Percentiles rank a stretch among this genome's conserved stretches.
Evolutionary conservation across 805 yeast species (phyloP).

Genomic region (Henningerozyma blattae): DNA sequence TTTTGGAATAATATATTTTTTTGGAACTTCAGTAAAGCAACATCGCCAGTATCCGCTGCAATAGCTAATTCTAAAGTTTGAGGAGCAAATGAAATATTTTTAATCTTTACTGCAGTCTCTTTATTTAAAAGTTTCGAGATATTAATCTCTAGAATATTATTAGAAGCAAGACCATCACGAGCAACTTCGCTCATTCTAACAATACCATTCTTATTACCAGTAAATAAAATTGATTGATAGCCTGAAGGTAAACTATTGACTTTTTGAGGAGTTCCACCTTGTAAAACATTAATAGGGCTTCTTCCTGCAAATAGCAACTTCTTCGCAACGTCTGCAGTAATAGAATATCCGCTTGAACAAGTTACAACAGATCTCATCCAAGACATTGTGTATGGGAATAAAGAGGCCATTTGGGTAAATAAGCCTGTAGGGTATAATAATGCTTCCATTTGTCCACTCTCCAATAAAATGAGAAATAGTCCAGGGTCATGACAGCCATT

Average conservation of each 20-base stretch:
- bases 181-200: constrained; percentile 79
- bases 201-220: constrained; percentile 82
- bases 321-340: constrained; percentile 45
- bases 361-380: constrained; percentile 70
- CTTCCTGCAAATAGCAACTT: constrained; percentile 34
- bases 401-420: constrained; percentile 37
- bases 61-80: constrained; percentile 67
- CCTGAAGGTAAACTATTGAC: constrained; percentile 37
- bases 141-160: constrained; percentile 47
- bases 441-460: constrained; percentile 54
- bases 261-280: constrained; percentile 69
- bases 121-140: constrained; percentile 37
- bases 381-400: constrained; percentile 72
- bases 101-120: constrained; percentile 35
- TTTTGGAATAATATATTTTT: constrained; percentile 32
- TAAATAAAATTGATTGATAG: constrained; percentile 48
- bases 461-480: constrained; percentile 44
- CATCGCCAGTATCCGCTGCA: constrained; percentile 58
- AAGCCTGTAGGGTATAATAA: constrained; percentile 46
- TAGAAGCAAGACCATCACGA: constrained; percentile 53
- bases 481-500: constrained; percentile 71
- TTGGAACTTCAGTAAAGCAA: constrained; percentile 62
- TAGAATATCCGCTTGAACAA: constrained; percentile 21
- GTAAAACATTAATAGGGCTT: constrained; percentile 35
- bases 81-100: constrained; percentile 60